Evolutionary conservation across 306 rosid species (phyloP).

Genomic region (Arachis hypogaea): DNA sequence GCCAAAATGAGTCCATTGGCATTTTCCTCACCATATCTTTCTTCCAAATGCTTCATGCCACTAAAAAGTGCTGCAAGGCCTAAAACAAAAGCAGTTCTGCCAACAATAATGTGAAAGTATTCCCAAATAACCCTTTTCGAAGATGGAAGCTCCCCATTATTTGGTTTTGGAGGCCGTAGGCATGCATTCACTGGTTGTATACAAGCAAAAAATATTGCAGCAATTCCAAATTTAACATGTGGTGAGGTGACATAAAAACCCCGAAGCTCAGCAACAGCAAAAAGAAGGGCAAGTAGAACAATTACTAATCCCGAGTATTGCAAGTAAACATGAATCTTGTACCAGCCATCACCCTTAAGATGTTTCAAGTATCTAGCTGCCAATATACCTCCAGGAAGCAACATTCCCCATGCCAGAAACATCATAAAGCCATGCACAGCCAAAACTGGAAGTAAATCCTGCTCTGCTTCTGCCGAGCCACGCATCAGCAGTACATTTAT

Average conservation of each 20-base stretch:
- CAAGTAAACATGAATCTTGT: conserved; percentile 84
- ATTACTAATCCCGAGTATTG: conserved; percentile 89
- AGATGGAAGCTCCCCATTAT: conserved; percentile 61
- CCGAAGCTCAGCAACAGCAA: conserved; percentile 90
- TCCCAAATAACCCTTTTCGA: conserved; percentile 76
- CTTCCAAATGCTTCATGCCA: conserved; percentile 91
- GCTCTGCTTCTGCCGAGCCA: conserved; percentile 94
- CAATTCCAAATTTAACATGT: conserved; percentile 78
- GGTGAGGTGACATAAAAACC: conserved; percentile 74
- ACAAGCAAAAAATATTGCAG: conserved; percentile 70
- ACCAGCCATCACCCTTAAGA: conserved; percentile 94
- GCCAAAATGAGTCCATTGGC: conserved; percentile 77
- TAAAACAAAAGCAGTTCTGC: conserved; percentile 67
- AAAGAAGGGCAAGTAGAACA: conserved; percentile 78
- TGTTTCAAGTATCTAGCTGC: conserved; percentile 90
- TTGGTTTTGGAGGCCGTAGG: conserved; percentile 62
- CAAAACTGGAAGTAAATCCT: conserved; percentile 86
- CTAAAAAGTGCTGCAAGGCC: conserved; percentile 81
- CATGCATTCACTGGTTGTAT: conserved; percentile 75
- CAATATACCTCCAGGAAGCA: conserved; percentile 88
- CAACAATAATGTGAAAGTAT: conserved; percentile 68
- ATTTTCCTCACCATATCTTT: conserved; percentile 70
- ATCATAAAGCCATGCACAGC: conserved; percentile 96
- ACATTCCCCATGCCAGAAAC: conserved; percentile 94
- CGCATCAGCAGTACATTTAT: conserved; percentile 69